Conservation (phyloP, 148 eudicot genomes). For the Vaccinium darrowii region DNA sequence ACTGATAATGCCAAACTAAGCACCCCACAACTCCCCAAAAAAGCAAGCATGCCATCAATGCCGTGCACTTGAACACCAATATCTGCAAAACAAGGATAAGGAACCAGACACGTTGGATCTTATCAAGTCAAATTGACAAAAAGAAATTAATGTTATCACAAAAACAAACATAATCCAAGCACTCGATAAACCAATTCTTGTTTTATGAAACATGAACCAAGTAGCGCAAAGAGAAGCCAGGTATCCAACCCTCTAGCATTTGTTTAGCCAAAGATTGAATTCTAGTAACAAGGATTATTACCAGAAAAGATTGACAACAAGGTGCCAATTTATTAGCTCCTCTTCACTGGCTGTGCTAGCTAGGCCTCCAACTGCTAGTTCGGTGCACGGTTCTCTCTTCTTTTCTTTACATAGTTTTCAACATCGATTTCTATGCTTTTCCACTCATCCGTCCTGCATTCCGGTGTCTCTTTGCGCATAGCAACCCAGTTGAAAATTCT, state of each 20-base stretch:
- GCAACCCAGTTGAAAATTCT: not conserved
- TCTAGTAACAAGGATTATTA: not conserved
- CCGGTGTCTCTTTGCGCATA: not conserved
- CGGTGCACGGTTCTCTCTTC: not conserved
- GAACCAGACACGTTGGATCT: too few relatives aligned
- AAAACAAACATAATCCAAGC: not conserved
- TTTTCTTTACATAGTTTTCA: too few relatives aligned
- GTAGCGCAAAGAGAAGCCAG: not conserved
- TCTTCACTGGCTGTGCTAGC: not conserved
- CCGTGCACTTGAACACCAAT: too few relatives aligned
- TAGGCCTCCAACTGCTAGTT: not conserved
- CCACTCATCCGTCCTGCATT: not conserved
- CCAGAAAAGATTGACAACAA: not conserved
- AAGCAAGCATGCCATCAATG: too few relatives aligned
- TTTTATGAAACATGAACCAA: not conserved
- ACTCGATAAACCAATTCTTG: not conserved
- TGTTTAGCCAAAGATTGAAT: not conserved
- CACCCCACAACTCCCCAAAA: too few relatives aligned
- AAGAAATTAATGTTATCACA: not conserved
- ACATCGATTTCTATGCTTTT: not conserved
- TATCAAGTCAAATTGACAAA: not conserved
- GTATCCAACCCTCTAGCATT: not conserved
- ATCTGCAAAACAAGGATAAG: too few relatives aligned
- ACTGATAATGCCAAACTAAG: too few relatives aligned
- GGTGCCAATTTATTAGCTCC: not conserved